A percentile compares a stretch with the other conserved stretches of the same genome.
phyloP scores from a whole-genome alignment of 768 basidiomycete genomes.

The Phlebiopsis gigantea region DNA sequence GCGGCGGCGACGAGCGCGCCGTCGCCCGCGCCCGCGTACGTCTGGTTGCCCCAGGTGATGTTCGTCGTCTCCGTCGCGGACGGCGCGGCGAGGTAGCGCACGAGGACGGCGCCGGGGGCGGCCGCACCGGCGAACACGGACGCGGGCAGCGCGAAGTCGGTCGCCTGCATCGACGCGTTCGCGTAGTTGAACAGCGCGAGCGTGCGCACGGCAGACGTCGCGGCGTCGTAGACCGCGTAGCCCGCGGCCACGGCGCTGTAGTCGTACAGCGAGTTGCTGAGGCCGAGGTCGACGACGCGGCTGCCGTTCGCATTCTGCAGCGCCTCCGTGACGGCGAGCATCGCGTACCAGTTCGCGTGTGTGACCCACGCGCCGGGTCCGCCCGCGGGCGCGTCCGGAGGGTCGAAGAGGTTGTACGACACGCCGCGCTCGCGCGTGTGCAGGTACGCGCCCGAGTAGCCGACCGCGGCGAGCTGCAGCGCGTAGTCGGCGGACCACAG shows the following conservation, averaged over 20 bases:
- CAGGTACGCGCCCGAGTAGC: constrained; percentile 44
- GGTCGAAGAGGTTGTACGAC: constrained; percentile 45
- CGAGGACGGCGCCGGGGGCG: constrained; percentile 26
- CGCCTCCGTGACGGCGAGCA: constrained; percentile 41
- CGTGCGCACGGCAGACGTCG: constrained; percentile 32
- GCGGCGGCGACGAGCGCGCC: constrained; percentile 29
- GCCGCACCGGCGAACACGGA: constrained; percentile 22
- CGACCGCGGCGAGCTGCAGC: constrained; percentile 42
- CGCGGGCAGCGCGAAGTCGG: constrained; percentile 37
- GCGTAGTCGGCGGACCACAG: constrained; percentile 51
- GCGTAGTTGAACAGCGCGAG: constrained; percentile 48
- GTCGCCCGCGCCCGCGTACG: constrained; percentile 37
- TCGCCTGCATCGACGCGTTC: constrained; percentile 32
- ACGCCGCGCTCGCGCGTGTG: constrained; percentile 51
- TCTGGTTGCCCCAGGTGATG: constrained; percentile 59
- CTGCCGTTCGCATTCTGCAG: constrained; percentile 35
- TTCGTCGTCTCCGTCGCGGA: constrained; percentile 43
- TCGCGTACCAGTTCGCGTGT: constrained; percentile 45
- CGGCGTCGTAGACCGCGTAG: constrained; percentile 58
- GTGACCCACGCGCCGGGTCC: constrained; percentile 38
- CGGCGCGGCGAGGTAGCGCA: constrained; percentile 46
- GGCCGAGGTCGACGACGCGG: constrained; percentile 42
- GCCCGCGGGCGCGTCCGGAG: constrained; percentile 31
- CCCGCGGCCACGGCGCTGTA: constrained; percentile 38
- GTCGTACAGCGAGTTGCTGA: constrained; percentile 33